A percentile compares a stretch with the other conserved stretches of the same genome.
Conservation (phyloP, 805 yeast species). For the Vanderwaltozyma tropicalis region DNA sequence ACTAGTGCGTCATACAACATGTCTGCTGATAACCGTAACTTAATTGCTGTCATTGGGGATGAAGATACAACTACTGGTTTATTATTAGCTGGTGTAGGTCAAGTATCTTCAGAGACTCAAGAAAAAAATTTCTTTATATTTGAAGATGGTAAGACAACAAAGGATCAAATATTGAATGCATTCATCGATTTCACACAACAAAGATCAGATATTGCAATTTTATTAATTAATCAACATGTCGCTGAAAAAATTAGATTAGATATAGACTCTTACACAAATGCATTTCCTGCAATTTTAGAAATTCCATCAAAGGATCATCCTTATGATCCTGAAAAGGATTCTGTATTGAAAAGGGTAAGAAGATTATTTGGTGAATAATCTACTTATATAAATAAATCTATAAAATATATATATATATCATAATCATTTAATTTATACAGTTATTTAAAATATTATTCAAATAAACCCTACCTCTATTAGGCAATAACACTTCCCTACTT, state of each 20-base stretch:
- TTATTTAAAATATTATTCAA: no score
- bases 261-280: constrained; percentile 75
- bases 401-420: constrained; percentile 1
- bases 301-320: constrained; percentile 98
- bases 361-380: constrained; percentile 82
- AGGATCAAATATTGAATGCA: constrained; percentile 62
- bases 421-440: not conserved
- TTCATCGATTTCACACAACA: constrained; percentile 63
- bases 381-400: not conserved
- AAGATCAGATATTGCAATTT: constrained; percentile 85
- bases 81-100: constrained; percentile 91
- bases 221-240: constrained; percentile 86
- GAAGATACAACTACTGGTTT: constrained; percentile 97
- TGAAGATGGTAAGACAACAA: constrained; percentile 69
- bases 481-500: no score
- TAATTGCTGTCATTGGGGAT: constrained; percentile 92
- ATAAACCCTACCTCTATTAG: no score
- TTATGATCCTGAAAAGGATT: constrained; percentile 96
- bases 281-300: constrained; percentile 94
- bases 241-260: constrained; percentile 80
- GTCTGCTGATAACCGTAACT: constrained; percentile 48
- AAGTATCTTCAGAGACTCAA: constrained; percentile 40
- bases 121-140: constrained; percentile 69
- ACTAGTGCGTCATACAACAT: not conserved
- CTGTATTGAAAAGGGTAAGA: constrained; percentile 87